Base-by-base conservation (phyloP, 1,284 basidiomycete species). In the Fomitopsis betulina region DNA sequence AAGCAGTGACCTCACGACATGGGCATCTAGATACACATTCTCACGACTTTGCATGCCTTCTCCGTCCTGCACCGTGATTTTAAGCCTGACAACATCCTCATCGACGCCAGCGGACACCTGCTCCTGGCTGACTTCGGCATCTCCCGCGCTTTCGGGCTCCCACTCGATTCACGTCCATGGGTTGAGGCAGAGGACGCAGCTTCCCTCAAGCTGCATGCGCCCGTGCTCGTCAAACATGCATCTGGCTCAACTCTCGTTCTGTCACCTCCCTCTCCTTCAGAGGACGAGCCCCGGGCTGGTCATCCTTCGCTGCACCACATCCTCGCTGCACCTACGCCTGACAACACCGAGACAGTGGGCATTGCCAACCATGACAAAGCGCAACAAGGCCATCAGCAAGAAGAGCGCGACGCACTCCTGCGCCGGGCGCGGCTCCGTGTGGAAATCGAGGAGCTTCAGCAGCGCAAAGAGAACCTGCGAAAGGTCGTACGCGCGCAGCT, bases 81-180 rank as follows among this genome's bases (percentile, higher is more conserved):
- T 62, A 89, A 88, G 68, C 86, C 85, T 0, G 85, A 86, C 63
- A 88, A 88, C 68, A 69, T 85, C 27, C 71, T 86, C 15, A 71
- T 86, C 19, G 76, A 77, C 42, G 67, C 72, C 0, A 74, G 78
- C 56, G 80, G 76, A 32, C 64, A 67, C 61, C 72, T 87, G 58
- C 82, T 86, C 63, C 76, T 89, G 30, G 79, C 81, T n/a, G 86
- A 89, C 68, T 87, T 87, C 68, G 86, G 86, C 0, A 72, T 87
- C 1, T 83, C 82, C 9, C n/a, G 42, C 42, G 39, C 40, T 6
- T 42, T 42, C 10, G 8, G 40, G 33, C 25, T 52, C 23, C 21
- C 25, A 6, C n/a, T 19, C 21, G 23, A 4, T 7, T 32, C 49
- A 4, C 49, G 49, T 4, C 49, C 49, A 17, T 51, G 49, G 49